These are phyloP conservation scores for Lippia alba DNA, from an alignment of 305 asterid genomes.

Conservation along the genomic window DNA sequence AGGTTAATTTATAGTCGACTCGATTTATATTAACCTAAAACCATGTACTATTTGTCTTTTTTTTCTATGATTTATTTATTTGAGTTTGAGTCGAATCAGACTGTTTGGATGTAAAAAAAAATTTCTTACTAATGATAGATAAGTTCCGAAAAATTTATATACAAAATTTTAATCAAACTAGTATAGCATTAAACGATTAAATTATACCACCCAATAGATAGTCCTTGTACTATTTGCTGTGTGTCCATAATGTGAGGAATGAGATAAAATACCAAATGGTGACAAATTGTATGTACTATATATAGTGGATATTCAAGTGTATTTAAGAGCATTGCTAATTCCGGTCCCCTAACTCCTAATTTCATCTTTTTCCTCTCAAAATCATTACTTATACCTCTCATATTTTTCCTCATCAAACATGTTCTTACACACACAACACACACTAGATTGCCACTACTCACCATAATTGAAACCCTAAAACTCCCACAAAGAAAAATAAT, in stretches of 20 bases:
- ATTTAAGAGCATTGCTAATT: conserved; percentile 1
- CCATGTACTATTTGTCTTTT: too few species aligned
- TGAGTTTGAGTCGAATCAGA: too few species aligned
- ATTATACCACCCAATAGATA: too few species aligned
- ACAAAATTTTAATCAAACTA: too few species aligned
- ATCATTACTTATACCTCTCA: background rate
- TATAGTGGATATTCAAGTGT: background rate
- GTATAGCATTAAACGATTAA: too few species aligned
- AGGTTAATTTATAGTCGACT: too few species aligned
- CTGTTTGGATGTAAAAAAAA: too few species aligned
- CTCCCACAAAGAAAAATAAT: background rate
- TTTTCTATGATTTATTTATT: too few species aligned
- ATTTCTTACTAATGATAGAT: too few species aligned
- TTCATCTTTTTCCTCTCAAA: conserved; percentile 12
- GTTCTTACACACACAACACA: background rate
- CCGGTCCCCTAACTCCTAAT: conserved; percentile 29
- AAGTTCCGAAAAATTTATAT: too few species aligned
- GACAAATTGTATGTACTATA: background rate
- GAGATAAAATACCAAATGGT: background rate
- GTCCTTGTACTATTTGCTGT: too few species aligned
- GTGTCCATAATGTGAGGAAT: background rate
- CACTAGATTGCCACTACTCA: background rate
- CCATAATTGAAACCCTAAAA: conserved; percentile 16
- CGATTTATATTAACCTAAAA: too few species aligned
- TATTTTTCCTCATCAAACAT: background rate